phyloP scores from a whole-genome alignment of 129 eudicot genomes.

The Saposhnikovia divaricata region DNA sequence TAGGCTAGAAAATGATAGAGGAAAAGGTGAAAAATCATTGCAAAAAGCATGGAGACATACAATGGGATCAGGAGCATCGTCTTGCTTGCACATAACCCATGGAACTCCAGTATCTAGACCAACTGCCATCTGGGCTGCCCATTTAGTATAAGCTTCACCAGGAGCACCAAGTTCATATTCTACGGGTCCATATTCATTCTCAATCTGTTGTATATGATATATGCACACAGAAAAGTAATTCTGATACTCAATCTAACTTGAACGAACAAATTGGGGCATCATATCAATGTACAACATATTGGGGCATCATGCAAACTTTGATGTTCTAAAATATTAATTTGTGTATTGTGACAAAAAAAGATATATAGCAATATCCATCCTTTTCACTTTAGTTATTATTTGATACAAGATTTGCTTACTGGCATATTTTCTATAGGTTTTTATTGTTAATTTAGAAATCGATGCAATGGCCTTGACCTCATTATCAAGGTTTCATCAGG shows the following conservation, averaged over 20 bases:
- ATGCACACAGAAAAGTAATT: not conserved
- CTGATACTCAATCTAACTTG: not conserved
- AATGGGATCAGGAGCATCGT: conserved; percentile 98
- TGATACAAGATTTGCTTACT: not conserved
- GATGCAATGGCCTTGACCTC: not conserved
- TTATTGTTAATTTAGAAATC: not conserved
- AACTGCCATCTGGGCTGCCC: conserved; percentile 98
- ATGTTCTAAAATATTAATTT: not conserved
- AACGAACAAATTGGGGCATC: not conserved
- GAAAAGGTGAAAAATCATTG: conserved; percentile 12
- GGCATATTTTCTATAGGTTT: not conserved
- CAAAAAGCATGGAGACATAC: conserved; percentile 40
- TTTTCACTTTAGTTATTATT: not conserved
- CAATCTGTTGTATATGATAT: conserved; percentile 47
- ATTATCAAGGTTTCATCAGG: not conserved
- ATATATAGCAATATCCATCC: not conserved
- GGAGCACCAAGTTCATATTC: conserved; percentile 85
- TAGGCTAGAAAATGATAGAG: conserved; percentile 18
- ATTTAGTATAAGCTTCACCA: conserved; percentile 63
- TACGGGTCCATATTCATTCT: conserved; percentile 96
- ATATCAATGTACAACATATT: not conserved
- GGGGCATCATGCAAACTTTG: not conserved
- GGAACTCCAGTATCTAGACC: conserved; percentile 93
- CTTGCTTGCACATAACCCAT: conserved; percentile 99
- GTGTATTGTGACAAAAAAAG: not conserved